These are phyloP conservation scores for Talaromyces stipitatus DNA, from an alignment of 495 filamentous ascomycete species.

Conservation along the genomic window DNA sequence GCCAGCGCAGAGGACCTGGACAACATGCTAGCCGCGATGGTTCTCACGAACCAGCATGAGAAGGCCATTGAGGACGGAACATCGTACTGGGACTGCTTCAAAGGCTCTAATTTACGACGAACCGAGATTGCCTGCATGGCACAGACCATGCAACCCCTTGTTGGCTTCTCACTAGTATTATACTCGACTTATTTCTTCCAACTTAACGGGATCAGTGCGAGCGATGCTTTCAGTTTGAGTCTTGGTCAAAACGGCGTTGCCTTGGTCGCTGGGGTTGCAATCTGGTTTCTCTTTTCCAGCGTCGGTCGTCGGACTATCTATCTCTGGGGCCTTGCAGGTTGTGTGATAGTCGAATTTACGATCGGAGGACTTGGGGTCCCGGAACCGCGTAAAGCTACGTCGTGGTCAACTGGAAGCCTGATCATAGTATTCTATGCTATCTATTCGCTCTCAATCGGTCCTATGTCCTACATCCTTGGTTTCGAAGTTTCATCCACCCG, in stretches of 20 bases:
- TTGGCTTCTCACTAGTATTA: slow-evolving; percentile 21
- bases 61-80: slow-evolving; percentile 15
- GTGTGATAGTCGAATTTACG: slow-evolving; percentile 33
- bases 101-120: slow-evolving; percentile 28
- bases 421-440: slow-evolving; percentile 32
- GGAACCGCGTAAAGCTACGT: slow-evolving; percentile 12
- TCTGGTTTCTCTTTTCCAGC: slow-evolving; percentile 41
- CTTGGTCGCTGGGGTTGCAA: slow-evolving; percentile 39
- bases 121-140: slow-evolving; percentile 27
- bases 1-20: slow-evolving; percentile 14
- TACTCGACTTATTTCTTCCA: slow-evolving; percentile 35
- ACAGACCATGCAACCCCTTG: slow-evolving; percentile 19
- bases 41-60: slow-evolving; percentile 31
- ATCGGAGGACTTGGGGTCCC: slow-evolving; percentile 26
- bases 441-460: slow-evolving; percentile 33
- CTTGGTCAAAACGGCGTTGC: slow-evolving; percentile 36
- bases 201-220: slow-evolving; percentile 24
- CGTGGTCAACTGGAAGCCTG: slow-evolving; percentile 21
- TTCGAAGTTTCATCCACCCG: slow-evolving; percentile 30
- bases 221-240: slow-evolving; percentile 18
- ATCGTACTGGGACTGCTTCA: slow-evolving; percentile 32
- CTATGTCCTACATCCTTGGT: slow-evolving; percentile 25
- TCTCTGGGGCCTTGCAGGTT: slow-evolving; percentile 33
- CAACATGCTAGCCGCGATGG: slow-evolving; percentile 52
- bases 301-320: slow-evolving; percentile 46